phyloP scores from a whole-genome alignment of 371 early-diverging fungal species.

The Mortierella sp. region DNA sequence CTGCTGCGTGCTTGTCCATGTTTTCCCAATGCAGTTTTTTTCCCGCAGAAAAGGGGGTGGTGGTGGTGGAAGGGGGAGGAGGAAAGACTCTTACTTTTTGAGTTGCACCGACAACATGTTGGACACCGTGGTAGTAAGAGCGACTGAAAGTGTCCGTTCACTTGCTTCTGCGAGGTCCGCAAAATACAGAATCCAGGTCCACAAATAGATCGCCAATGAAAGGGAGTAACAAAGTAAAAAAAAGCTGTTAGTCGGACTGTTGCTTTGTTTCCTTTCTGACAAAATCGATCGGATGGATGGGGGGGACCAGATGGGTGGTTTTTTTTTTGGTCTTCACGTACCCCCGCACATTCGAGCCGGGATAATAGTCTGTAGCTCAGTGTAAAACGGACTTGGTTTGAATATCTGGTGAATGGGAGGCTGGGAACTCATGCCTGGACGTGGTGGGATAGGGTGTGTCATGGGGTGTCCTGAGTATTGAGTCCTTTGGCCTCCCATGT shows the following conservation, averaged over 20 bases:
- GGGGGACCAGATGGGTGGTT: too few species aligned
- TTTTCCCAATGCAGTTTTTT: too few species aligned
- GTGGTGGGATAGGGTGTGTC: slow-evolving; percentile 5
- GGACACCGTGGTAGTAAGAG: slow-evolving; percentile 17
- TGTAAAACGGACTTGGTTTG: slow-evolving; percentile 56
- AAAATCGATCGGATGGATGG: too few species aligned
- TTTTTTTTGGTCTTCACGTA: too few species aligned
- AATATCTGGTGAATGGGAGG: slow-evolving; percentile 18
- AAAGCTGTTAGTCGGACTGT: too few species aligned
- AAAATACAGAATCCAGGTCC: too few species aligned
- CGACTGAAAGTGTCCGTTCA: slow-evolving; percentile 29
- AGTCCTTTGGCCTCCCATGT: background rate
- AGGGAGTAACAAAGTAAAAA: background rate
- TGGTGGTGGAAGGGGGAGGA: too few species aligned
- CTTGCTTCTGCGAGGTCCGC: too few species aligned
- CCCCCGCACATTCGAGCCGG: slow-evolving; percentile 48
- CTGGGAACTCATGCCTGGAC: slow-evolving; percentile 6
- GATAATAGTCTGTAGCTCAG: slow-evolving; percentile 35
- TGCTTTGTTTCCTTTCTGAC: too few species aligned
- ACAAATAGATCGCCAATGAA: background rate
- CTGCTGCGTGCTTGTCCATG: too few species aligned
- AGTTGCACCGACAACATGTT: slow-evolving; percentile 29
- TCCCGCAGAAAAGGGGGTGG: too few species aligned
- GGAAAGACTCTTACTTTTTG: slow-evolving; percentile 19
- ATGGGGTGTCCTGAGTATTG: background rate